Percentiles rank a stretch among this genome's conserved stretches.
Evolutionary conservation across 306 rosid genomes (phyloP).

Genomic region (Parietaria judaica): DNA sequence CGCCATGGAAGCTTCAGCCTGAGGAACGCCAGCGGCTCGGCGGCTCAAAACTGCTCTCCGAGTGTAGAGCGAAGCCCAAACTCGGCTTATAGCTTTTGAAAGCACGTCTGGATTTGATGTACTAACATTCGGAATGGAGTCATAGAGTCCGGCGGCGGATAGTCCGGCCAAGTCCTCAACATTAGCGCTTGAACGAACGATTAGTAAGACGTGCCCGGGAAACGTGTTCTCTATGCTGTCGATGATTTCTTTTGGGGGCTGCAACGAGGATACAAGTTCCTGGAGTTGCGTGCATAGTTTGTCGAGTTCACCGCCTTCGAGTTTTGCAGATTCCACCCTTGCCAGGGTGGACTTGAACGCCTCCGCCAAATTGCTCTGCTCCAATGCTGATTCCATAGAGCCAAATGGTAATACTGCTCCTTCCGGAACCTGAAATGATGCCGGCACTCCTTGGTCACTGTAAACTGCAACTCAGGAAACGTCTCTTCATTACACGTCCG

Average conservation of each 20-base stretch:
- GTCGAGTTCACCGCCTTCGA: constrained; percentile 69
- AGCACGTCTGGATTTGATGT: constrained; percentile 58
- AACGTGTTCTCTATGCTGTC: constrained; percentile 57
- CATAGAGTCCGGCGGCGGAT: constrained; percentile 97
- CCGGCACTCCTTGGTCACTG: constrained; percentile 78
- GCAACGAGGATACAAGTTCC: constrained; percentile 60
- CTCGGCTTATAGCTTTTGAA: constrained; percentile 57
- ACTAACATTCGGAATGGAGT: constrained; percentile 96
- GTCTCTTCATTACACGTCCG: not conserved
- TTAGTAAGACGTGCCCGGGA: constrained; percentile 53
- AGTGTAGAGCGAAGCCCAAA: constrained; percentile 92
- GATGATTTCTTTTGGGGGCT: constrained; percentile 47
- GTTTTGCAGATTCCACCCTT: constrained; percentile 56
- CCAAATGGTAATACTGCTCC: constrained; percentile 97
- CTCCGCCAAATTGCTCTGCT: constrained; percentile 49
- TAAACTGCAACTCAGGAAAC: constrained; percentile 45
- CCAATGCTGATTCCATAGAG: constrained; percentile 74
- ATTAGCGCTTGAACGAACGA: constrained; percentile 93
- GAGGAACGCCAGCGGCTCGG: constrained; percentile 73
- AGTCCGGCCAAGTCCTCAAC: constrained; percentile 96
- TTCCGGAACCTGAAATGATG: constrained; percentile 64
- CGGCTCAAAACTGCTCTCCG: constrained; percentile 86
- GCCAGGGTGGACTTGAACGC: constrained; percentile 53
- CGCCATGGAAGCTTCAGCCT: constrained; percentile 85
- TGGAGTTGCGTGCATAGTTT: constrained; percentile 59